phyloP scores from a whole-genome alignment of 306 rosid species.

The Dalbergia cochinchinensis region DNA sequence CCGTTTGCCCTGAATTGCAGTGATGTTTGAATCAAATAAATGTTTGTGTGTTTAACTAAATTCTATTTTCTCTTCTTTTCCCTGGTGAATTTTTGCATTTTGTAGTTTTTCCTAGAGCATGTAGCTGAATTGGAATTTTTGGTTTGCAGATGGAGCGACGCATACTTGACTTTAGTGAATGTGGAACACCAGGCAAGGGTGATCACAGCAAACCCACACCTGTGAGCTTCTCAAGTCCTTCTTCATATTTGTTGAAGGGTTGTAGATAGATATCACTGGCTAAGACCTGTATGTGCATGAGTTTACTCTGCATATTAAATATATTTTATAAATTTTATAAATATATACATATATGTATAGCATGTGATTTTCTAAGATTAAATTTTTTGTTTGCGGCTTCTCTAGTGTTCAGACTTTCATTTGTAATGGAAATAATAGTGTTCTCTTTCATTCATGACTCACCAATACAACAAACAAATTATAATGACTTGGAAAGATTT shows the following conservation, averaged over 20 bases:
- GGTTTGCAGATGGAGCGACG: constrained; percentile 79
- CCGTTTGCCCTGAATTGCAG: constrained; percentile 6
- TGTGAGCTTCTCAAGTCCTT: constrained; percentile 68
- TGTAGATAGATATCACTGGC: constrained; percentile 63
- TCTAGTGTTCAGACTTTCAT: background rate
- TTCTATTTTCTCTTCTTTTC: background rate
- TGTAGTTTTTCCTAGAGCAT: background rate
- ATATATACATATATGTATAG: background rate
- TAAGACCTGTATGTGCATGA: constrained; percentile 12
- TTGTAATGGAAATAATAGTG: constrained; percentile 20
- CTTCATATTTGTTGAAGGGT: constrained; percentile 78
- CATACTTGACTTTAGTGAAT: constrained; percentile 91
- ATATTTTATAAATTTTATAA: constrained; percentile 10
- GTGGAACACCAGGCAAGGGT: constrained; percentile 79
- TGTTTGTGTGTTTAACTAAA: background rate
- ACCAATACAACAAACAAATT: background rate
- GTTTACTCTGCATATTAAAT: constrained; percentile 20
- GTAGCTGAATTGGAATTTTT: background rate
- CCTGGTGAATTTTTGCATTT: background rate
- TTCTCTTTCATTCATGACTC: background rate
- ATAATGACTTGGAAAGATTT: no score
- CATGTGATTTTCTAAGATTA: background rate
- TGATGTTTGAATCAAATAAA: background rate
- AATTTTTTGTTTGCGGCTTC: background rate
- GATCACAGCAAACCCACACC: constrained; percentile 66